A percentile compares a stretch with the other conserved stretches of the same genome.
phyloP scores from a whole-genome alignment of 345 rosid genomes.

The Conringia planisiliqua region DNA sequence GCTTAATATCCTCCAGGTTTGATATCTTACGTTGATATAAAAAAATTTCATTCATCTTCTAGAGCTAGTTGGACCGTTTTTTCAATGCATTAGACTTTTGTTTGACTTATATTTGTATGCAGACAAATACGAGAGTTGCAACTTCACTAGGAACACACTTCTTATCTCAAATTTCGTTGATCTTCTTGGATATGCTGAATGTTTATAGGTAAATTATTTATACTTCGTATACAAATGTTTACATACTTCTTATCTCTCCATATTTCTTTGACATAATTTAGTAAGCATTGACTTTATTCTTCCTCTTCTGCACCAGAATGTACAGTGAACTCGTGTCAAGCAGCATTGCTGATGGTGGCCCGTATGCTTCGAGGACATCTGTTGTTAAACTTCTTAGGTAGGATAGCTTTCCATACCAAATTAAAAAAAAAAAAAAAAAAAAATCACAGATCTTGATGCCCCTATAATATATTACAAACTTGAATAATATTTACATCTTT shows the following conservation, averaged over 20 bases:
- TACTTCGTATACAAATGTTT: not conserved
- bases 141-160: constrained; percentile 82
- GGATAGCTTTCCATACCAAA: constrained; percentile 10
- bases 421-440: not conserved
- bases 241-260: not conserved
- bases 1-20: constrained; percentile 91
- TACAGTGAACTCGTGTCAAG: constrained; percentile 97
- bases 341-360: constrained; percentile 91
- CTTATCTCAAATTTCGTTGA: constrained; percentile 76
- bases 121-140: constrained; percentile 98
- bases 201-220: constrained; percentile 66
- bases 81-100: not conserved
- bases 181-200: constrained; percentile 96
- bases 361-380: constrained; percentile 84
- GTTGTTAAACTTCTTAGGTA: constrained; percentile 90
- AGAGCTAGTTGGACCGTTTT: not conserved
- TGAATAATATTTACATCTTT: constrained; percentile 8
- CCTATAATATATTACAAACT: not conserved
- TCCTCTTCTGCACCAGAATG: constrained; percentile 63
- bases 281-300: not conserved
- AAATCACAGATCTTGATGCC: constrained; percentile 1
- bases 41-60: not conserved
- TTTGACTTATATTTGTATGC: constrained; percentile 22
- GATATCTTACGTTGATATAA: not conserved
- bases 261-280: not conserved